A percentile compares a stretch with the other conserved stretches of the same genome.
These are phyloP conservation scores for Chaetomium globosum DNA, from an alignment of 2,329 filamentous ascomycete species.

Conservation along the genomic window DNA sequence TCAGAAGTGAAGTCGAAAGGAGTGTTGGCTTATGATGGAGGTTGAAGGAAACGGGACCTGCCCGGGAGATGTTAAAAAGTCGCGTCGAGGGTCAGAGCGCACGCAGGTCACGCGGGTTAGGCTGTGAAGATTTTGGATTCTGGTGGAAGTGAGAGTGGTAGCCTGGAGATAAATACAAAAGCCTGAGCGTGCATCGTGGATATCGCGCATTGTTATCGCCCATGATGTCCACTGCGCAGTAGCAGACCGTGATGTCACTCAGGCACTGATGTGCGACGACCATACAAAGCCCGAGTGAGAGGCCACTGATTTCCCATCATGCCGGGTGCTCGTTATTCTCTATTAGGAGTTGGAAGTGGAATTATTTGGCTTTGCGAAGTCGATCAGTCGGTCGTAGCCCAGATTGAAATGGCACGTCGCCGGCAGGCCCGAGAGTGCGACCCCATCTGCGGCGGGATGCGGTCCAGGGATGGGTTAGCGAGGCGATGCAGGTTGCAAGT, in stretches of 20 bases:
- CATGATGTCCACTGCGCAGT: neutral
- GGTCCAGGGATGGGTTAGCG: neutral
- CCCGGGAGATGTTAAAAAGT: neutral
- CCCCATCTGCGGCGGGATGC: neutral
- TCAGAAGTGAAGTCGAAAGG: no score
- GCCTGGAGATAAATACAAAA: neutral
- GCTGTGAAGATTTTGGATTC: neutral
- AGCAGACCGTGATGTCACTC: neutral
- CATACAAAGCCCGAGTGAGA: slow-evolving; percentile 1
- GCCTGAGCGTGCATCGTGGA: neutral
- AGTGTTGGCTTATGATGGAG: neutral
- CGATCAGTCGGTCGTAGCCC: neutral
- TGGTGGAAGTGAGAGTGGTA: neutral
- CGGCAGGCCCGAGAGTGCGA: neutral
- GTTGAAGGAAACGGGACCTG: neutral
- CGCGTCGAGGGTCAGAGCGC: neutral
- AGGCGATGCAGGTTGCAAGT: neutral
- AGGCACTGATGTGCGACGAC: neutral
- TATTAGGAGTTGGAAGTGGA: neutral
- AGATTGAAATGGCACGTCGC: neutral
- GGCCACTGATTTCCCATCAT: slow-evolving; percentile 8
- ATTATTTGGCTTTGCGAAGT: neutral
- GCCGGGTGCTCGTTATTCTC: neutral
- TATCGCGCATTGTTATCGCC: neutral
- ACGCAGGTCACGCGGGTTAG: no score